These are phyloP conservation scores for Alternaria brassicicola DNA, from an alignment of 2,329 filamentous ascomycete species.

Conservation along the genomic window DNA sequence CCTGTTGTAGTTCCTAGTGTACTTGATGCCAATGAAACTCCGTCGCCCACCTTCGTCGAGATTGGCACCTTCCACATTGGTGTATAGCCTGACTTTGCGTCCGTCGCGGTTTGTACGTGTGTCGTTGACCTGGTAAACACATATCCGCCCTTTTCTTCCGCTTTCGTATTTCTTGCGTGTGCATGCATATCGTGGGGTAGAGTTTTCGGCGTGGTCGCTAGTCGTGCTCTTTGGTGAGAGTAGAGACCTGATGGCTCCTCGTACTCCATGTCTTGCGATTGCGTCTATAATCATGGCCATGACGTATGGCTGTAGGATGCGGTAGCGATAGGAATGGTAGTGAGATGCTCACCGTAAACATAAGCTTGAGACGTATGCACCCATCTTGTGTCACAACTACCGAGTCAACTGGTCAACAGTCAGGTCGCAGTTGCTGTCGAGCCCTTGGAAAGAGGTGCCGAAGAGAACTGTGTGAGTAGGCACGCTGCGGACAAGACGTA, in stretches of 20 bases:
- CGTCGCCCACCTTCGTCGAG: neutral
- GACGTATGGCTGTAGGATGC: neutral
- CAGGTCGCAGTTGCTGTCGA: neutral
- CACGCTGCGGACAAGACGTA: neutral
- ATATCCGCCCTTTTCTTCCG: neutral
- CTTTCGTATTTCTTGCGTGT: constrained; percentile 1
- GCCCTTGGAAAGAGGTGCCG: neutral
- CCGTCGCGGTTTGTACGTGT: neutral
- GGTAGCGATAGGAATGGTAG: neutral
- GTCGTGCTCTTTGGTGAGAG: neutral
- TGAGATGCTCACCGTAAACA: neutral
- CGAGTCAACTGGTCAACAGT: neutral
- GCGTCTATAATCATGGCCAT: neutral
- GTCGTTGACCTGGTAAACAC: neutral
- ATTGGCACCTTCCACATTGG: constrained; percentile 1
- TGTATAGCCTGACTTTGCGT: neutral
- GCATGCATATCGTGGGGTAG: neutral
- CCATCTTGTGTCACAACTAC: neutral
- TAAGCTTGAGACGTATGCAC: neutral
- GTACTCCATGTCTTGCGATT: neutral
- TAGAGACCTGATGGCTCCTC: neutral
- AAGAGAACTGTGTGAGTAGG: neutral
- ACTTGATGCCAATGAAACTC: neutral
- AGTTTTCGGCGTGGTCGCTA: neutral
- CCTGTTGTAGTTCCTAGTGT: neutral